These are phyloP conservation scores for Bacidia rubella DNA, from an alignment of 495 filamentous ascomycete species.

Conservation along the genomic window DNA sequence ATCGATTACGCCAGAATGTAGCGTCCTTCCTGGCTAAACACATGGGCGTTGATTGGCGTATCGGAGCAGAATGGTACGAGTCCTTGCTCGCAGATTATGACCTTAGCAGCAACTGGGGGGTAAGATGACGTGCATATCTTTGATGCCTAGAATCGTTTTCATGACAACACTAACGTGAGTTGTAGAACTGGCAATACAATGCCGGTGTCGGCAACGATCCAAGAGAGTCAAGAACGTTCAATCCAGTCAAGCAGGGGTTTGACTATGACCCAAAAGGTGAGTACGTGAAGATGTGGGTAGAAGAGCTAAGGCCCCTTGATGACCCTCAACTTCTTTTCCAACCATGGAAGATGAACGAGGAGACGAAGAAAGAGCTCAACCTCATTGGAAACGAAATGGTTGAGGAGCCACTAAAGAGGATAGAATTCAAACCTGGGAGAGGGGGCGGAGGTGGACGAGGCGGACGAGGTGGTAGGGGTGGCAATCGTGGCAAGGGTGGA, in stretches of 20 bases:
- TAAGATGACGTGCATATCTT: not conserved
- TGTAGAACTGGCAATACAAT: constrained; percentile 64
- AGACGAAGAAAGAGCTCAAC: constrained; percentile 36
- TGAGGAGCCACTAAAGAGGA: constrained; percentile 42
- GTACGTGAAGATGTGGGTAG: constrained; percentile 56
- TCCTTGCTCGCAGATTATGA: constrained; percentile 57
- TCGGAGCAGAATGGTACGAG: constrained; percentile 71
- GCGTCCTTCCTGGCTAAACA: constrained; percentile 59
- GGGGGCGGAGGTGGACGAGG: constrained; percentile 18
- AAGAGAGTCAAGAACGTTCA: constrained; percentile 50
- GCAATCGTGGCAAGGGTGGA: constrained; percentile 15
- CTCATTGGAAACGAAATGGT: constrained; percentile 38
- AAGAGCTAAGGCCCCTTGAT: constrained; percentile 41
- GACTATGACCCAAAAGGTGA: constrained; percentile 53
- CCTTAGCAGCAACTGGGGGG: constrained; percentile 53
- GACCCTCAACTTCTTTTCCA: constrained; percentile 46
- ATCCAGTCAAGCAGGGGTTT: constrained; percentile 44
- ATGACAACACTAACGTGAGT: no score
- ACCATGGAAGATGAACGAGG: constrained; percentile 42
- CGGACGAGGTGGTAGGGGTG: constrained; percentile 14
- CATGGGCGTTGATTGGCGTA: constrained; percentile 58
- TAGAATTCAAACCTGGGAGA: constrained; percentile 37
- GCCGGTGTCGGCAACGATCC: constrained; percentile 66
- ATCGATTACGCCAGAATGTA: constrained; percentile 58
- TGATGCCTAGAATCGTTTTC: no score